Percentiles rank a stretch among this genome's conserved stretches.
Evolutionary conservation across 2,329 filamentous ascomycete genomes (phyloP).

Genomic region (Colletotrichum sp.): DNA sequence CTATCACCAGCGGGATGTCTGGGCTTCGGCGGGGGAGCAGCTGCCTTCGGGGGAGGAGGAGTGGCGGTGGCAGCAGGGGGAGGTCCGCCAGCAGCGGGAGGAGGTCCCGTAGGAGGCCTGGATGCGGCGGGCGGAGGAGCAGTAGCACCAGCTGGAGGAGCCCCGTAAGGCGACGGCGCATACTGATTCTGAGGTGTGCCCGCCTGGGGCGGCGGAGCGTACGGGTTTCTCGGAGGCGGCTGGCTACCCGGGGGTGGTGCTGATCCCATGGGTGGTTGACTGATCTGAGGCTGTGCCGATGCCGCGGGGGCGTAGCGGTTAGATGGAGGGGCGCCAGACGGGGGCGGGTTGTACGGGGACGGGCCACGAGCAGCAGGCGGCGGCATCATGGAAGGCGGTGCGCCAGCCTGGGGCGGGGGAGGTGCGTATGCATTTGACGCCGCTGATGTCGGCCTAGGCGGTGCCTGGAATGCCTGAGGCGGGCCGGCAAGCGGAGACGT

Average conservation of each 20-base stretch:
- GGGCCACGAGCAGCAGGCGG: slow-evolving; percentile 73
- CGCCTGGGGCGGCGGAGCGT: slow-evolving; percentile 51
- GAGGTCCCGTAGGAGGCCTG: slow-evolving; percentile 42
- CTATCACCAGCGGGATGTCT: slow-evolving; percentile 86
- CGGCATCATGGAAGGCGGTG: slow-evolving; percentile 34
- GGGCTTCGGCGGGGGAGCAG: slow-evolving; percentile 57
- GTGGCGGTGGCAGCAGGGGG: slow-evolving; percentile 37
- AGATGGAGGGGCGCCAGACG: slow-evolving; percentile 69
- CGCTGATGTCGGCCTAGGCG: slow-evolving; percentile 58
- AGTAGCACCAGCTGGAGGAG: slow-evolving; percentile 39
- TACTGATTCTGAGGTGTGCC: slow-evolving; percentile 60
- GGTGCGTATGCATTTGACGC: slow-evolving; percentile 70
- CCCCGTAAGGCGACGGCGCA: slow-evolving; percentile 60
- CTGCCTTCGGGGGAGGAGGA: slow-evolving; percentile 52
- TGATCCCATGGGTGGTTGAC: slow-evolving; percentile 44
- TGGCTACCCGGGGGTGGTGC: slow-evolving; percentile 47
- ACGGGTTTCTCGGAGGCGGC: slow-evolving; percentile 47
- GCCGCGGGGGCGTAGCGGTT: slow-evolving; percentile 79
- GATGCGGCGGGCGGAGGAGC: slow-evolving; percentile 31
- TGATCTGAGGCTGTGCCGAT: slow-evolving; percentile 55
- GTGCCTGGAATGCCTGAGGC: slow-evolving; percentile 50
- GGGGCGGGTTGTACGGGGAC: slow-evolving; percentile 87
- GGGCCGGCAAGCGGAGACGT: slow-evolving; percentile 72
- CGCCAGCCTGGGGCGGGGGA: slow-evolving; percentile 45
- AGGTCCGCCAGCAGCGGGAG: slow-evolving; percentile 42